Evolutionary conservation across 2,329 filamentous ascomycete species (phyloP).

Genomic region (Didymella segeticola): DNA sequence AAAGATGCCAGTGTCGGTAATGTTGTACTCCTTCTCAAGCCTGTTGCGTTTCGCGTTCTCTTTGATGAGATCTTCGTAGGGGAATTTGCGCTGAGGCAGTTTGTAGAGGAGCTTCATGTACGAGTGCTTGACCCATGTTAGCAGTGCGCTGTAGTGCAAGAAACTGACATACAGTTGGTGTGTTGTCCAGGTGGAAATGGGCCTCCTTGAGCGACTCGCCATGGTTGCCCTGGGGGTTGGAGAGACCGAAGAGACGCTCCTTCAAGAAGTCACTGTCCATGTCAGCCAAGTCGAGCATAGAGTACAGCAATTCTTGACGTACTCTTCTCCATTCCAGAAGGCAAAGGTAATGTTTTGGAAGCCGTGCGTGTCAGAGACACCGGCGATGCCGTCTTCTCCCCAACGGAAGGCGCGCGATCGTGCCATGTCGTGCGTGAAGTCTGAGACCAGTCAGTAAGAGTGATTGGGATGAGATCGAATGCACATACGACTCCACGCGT

Average conservation of each 20-base stretch:
- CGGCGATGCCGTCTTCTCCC: constrained; percentile 97
- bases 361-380: constrained; percentile 92
- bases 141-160: constrained; percentile 44
- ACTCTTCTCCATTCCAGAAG: constrained; percentile 99
- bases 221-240: constrained; percentile 96
- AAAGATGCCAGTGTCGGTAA: constrained; percentile 87
- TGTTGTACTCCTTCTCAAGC: constrained; percentile 86
- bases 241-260: constrained; percentile 91
- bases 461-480: background rate
- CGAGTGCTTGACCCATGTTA: constrained; percentile 70
- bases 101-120: constrained; percentile 99
- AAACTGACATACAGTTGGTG: constrained; percentile 66
- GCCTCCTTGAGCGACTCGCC: constrained; percentile 97
- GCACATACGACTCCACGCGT: constrained; percentile 91
- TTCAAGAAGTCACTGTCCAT: constrained; percentile 81
- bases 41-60: constrained; percentile 81
- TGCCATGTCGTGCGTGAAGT: constrained; percentile 93
- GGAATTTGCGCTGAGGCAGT: constrained; percentile 89
- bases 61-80: constrained; percentile 84
- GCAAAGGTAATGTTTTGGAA: constrained; percentile 92
- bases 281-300: constrained; percentile 49
- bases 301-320: constrained; percentile 39
- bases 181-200: constrained; percentile 96
- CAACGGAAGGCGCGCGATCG: constrained; percentile 88
- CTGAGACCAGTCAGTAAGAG: constrained; percentile 55